Conservation (phyloP, 75 land plant genomes). For the Gnetum montanum region DNA sequence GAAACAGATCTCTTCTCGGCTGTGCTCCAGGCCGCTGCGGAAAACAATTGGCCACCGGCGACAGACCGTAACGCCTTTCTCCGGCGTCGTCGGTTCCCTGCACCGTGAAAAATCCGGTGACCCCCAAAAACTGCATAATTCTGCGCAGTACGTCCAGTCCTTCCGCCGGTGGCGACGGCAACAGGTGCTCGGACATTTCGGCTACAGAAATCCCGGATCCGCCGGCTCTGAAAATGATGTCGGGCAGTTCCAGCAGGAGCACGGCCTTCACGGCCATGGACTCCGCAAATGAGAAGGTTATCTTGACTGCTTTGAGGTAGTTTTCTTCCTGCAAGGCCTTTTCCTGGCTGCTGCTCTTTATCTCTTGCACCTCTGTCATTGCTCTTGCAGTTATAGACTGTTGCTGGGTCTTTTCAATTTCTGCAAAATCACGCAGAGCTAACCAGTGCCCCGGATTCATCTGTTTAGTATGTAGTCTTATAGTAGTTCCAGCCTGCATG, state of each 20-base stretch:
- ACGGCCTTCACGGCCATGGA: slow-evolving; percentile 22
- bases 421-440: too few species aligned
- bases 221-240: slow-evolving; percentile 18
- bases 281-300: slow-evolving; percentile 15
- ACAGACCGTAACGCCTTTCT: slow-evolving; percentile 18
- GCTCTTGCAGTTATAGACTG: too few species aligned
- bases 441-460: too few species aligned
- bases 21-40: slow-evolving; percentile 1
- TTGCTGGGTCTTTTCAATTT: too few species aligned
- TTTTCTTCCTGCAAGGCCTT: slow-evolving; percentile 1
- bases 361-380: too few species aligned
- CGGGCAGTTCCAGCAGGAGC: slow-evolving; percentile 35
- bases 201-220: slow-evolving; percentile 10
- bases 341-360: neutral
- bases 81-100: neutral
- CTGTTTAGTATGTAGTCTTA: too few species aligned
- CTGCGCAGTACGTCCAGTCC: slow-evolving; percentile 28
- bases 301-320: slow-evolving; percentile 12
- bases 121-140: slow-evolving; percentile 35
- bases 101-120: slow-evolving; percentile 15
- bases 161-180: slow-evolving; percentile 6
- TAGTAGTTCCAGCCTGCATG: too few species aligned
- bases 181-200: slow-evolving; percentile 9
- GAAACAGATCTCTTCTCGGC: slow-evolving; percentile 14
- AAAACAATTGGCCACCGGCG: slow-evolving; percentile 21